Evolutionary conservation across 371 early-diverging fungal genomes (phyloP), one percentile per base, ranked within the genome.

Genomic region (Entomophthora muscae): DNA sequence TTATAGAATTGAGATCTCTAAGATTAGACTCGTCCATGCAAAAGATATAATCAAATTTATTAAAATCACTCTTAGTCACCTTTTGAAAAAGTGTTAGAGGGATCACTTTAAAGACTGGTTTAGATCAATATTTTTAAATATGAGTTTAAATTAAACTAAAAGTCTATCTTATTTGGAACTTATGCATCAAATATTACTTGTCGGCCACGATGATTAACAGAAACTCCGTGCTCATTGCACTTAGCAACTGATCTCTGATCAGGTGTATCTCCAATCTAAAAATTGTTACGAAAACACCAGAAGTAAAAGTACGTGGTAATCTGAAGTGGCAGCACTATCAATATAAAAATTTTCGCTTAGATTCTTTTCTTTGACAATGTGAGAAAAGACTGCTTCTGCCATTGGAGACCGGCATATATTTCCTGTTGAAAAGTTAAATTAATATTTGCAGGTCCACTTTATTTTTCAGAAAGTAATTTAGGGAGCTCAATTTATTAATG

Each of bases 381-480:
- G 80, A 1, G 76, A 73, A 70, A 96, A 93, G 10, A 93, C 94
- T 13, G 95, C 95, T 66, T 91, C 90, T 24, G 90, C 90, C 90
- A 88, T 90, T n/a, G 83, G 84, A 17, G 85, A 74, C 74, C 54
- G 77, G 75, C 32, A 75, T 32, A 69, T 69, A 30, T 69, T 69
- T 0, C 69, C 69, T 66, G n/a, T 7, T 7, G 3, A n/a, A n/a
- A n/a, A n/a, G n/a, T n/a, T n/a, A n/a, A n/a, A n/a, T n/a, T n/a
- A n/a, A n/a, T n/a, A n/a, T n/a, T n/a, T n/a, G n/a, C n/a, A n/a
- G n/a, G n/a, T n/a, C n/a, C n/a, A n/a, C n/a, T n/a, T n/a, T n/a
- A n/a, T n/a, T n/a, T n/a, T n/a, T n/a, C n/a, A n/a, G n/a, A n/a
- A n/a, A n/a, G n/a, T n/a, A n/a, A n/a, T n/a, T n/a, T n/a, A n/a